phyloP scores from a whole-genome alignment of 805 yeast species.

The Schizosaccharomyces lindneri region DNA sequence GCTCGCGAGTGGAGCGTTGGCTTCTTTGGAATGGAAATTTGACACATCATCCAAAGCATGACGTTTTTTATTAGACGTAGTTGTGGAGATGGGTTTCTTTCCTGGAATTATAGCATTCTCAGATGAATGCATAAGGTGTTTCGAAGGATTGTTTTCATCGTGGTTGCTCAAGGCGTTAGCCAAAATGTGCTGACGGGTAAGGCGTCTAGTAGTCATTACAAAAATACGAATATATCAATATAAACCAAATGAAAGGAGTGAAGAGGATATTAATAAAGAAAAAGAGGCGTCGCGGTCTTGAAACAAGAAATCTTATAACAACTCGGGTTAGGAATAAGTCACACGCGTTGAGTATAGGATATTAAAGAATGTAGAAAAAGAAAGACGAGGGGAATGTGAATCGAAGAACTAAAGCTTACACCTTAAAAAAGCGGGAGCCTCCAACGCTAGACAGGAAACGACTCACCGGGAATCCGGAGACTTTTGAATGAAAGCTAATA shows the following conservation, averaged over 20 bases:
- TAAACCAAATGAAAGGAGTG: neutral
- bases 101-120: neutral
- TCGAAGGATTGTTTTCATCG: neutral
- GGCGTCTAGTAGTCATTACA: neutral
- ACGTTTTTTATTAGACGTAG: conserved; percentile 10
- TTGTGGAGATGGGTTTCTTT: neutral
- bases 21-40: conserved; percentile 8
- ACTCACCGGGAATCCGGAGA: no score
- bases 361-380: no score
- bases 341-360: no score
- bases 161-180: neutral
- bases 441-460: no score
- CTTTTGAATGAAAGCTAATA: no score
- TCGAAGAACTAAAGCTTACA: no score
- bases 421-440: no score
- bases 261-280: neutral
- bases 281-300: neutral
- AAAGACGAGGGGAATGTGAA: no score
- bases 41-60: conserved; percentile 16
- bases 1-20: conserved; percentile 1
- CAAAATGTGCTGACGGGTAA: neutral
- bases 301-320: neutral
- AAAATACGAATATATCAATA: neutral
- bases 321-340: no score
- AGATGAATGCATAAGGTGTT: neutral